A percentile compares a stretch with the other conserved stretches of the same genome.
Conservation (phyloP, 192 early-diverging fungal species). For the Gigaspora rosea region DNA sequence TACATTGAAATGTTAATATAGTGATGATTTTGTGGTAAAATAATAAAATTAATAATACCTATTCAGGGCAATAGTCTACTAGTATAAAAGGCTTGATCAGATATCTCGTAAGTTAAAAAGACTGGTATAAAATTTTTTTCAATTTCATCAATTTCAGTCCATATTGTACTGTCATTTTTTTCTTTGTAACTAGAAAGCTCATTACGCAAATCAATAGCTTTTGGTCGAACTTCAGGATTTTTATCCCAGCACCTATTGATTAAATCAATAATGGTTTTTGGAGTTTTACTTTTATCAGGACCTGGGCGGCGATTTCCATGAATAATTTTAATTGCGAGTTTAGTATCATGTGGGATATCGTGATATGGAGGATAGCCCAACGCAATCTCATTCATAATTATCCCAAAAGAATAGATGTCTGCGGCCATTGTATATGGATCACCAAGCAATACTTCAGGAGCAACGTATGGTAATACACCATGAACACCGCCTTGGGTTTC, state of each 20-base stretch:
- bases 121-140: too few relatives aligned
- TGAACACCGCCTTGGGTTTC: neutral
- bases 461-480: slow-evolving; percentile 25
- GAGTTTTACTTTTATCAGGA: neutral
- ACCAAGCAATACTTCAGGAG: slow-evolving; percentile 18
- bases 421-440: neutral
- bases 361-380: neutral
- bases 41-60: too few relatives aligned
- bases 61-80: too few relatives aligned
- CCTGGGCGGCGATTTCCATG: neutral
- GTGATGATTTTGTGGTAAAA: too few relatives aligned
- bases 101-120: too few relatives aligned
- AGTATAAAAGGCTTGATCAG: too few relatives aligned
- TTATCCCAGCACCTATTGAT: neutral
- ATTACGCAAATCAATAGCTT: too few relatives aligned
- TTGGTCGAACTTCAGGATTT: neutral
- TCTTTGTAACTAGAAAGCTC: too few relatives aligned
- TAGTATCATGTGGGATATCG: neutral
- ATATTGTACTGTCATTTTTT: too few relatives aligned
- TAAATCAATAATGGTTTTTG: neutral
- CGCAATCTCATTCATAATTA: slow-evolving; percentile 2
- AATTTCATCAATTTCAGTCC: too few relatives aligned
- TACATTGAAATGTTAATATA: too few relatives aligned
- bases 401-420: slow-evolving; percentile 30
- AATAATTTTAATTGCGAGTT: neutral